Conservation (phyloP, 768 basidiomycete species). For the Boletus sp. region DNA sequence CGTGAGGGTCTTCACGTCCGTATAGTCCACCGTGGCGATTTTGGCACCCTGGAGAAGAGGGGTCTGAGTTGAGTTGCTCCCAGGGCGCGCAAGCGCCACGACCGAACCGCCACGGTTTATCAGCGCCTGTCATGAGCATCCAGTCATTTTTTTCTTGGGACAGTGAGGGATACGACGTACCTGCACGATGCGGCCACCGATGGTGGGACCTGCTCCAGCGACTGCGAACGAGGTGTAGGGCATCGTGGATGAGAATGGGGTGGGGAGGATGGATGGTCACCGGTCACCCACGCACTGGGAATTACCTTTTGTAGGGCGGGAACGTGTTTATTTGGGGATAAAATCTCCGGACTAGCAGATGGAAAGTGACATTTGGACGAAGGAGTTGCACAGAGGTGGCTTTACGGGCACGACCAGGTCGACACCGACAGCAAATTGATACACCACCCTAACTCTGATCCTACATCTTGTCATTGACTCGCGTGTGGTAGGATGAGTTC, state of each 20-base stretch:
- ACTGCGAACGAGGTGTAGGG: conserved; percentile 37
- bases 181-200: conserved; percentile 35
- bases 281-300: not conserved
- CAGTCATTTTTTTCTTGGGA: not conserved
- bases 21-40: conserved; percentile 29
- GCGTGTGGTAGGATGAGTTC: too few relatives aligned
- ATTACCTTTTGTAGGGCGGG: not conserved
- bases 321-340: conserved; percentile 1
- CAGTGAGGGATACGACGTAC: conserved; percentile 2
- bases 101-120: conserved; percentile 23
- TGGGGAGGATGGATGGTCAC: not conserved
- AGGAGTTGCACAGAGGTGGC: too few relatives aligned
- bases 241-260: conserved; percentile 14
- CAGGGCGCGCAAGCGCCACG: conserved; percentile 23
- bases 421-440: too few relatives aligned
- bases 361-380: too few relatives aligned
- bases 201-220: conserved; percentile 35
- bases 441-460: too few relatives aligned
- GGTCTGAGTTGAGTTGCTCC: conserved; percentile 18
- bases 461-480: too few relatives aligned
- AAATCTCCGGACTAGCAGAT: too few relatives aligned
- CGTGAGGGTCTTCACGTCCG: conserved; percentile 23
- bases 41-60: conserved; percentile 27
- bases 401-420: too few relatives aligned
- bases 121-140: conserved; percentile 20